Conservation (phyloP, 495 filamentous ascomycete genomes). For the Annulohypoxylon moriforme region DNA sequence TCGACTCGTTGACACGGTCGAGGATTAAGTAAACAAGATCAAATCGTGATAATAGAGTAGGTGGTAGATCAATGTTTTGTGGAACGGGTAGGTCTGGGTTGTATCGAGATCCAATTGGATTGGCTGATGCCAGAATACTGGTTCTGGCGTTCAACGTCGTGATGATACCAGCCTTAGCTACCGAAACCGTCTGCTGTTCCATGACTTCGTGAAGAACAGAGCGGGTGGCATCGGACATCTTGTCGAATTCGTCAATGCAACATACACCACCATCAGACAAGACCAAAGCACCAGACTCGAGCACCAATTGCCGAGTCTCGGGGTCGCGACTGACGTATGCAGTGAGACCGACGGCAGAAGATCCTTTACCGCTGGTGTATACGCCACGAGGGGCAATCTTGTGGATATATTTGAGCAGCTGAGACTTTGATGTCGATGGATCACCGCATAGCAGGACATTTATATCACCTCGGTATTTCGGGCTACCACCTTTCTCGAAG, state of each 20-base stretch:
- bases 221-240: conserved; percentile 96
- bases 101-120: conserved; percentile 97
- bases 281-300: conserved; percentile 95
- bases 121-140: conserved; percentile 93
- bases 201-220: conserved; percentile 99
- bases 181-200: conserved; percentile 99
- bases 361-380: conserved; percentile 97
- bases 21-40: conserved; percentile 97
- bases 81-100: conserved; percentile 95
- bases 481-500: conserved; percentile 95
- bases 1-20: conserved; percentile 89
- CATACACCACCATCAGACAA: conserved; percentile 96
- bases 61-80: conserved; percentile 97
- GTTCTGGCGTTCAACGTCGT: conserved; percentile 96
- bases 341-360: conserved; percentile 97
- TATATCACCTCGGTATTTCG: conserved; percentile 95
- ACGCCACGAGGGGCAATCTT: conserved; percentile 97
- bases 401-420: conserved; percentile 92
- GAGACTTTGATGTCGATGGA: conserved; percentile 95
- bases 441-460: conserved; percentile 97
- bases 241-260: conserved; percentile 99
- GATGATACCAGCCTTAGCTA: conserved; percentile 98
- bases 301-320: conserved; percentile 92
- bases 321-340: conserved; percentile 96
- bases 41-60: conserved; percentile 93